Evolutionary conservation across 2,329 filamentous ascomycete genomes (phyloP).

Genomic region (Penicillium sclerotiorum): DNA sequence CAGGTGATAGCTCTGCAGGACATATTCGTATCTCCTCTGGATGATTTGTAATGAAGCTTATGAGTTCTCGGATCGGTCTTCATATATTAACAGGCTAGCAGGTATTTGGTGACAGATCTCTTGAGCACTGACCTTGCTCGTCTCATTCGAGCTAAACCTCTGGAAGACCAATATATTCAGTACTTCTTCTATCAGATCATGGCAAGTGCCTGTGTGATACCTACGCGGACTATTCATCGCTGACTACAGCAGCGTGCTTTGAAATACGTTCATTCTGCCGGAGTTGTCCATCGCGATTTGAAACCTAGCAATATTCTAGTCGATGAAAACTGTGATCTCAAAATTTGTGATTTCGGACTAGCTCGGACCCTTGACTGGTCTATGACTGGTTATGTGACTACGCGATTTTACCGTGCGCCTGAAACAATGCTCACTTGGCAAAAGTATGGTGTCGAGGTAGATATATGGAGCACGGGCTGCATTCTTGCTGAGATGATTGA

Average conservation of each 20-base stretch:
- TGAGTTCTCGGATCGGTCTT: too few species aligned
- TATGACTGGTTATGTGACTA: conserved; percentile 99
- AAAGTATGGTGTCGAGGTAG: conserved; percentile 98
- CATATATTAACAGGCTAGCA: too few species aligned
- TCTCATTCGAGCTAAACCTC: conserved; percentile 85
- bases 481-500: conserved; percentile 99
- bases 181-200: conserved; percentile 99
- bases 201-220: conserved; percentile 58
- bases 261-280: conserved; percentile 98
- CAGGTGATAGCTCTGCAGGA: too few species aligned
- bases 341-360: conserved; percentile 98
- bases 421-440: conserved; percentile 99
- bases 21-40: too few species aligned
- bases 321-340: conserved; percentile 99
- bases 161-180: conserved; percentile 99
- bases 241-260: conserved; percentile 70
- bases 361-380: conserved; percentile 96
- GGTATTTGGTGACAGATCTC: conserved; percentile 97
- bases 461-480: conserved; percentile 98
- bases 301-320: conserved; percentile 99
- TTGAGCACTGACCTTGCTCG: conserved; percentile 94
- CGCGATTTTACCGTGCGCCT: conserved; percentile 95
- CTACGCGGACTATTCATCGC: conserved; percentile 8
- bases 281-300: conserved; percentile 93
- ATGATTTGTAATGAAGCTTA: too few species aligned